Base-by-base conservation (phyloP, 345 rosid genomes). In the Hibiscus trionum region DNA sequence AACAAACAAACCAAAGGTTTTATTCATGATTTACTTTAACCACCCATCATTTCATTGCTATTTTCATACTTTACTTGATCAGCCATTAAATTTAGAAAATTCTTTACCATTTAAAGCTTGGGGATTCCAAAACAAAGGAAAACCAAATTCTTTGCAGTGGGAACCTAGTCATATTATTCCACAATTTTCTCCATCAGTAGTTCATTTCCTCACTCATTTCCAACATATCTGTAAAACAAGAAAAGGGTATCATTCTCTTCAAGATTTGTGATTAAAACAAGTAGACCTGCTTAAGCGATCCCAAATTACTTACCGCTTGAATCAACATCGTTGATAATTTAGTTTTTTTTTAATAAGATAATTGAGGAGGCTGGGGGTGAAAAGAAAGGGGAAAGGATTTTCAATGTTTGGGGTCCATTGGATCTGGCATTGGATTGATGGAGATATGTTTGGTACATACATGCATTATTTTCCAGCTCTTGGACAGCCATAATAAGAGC, bases 1-100 rank as follows among this genome's bases (percentile, higher is more conserved):
- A 56, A 56, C 10, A 15, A 19, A 17, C 60, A 75, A 72, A 66
- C 80, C 80, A 65, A 58, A 60, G 7, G 17, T 76, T 76, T 42
- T 74, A 0, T 47, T 78, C 73, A 61, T 62, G 42, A 39, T 35
- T 8, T 16, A 11, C 8, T n/a, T 61, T 61, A 16, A 15, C 11
- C 19, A 11, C 10, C 24, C 12, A 3, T 33, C 39, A 11, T 42
- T 21, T 27, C 57, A 3, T 47, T 31, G 37, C 39, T 66, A 66
- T 47, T 47, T 66, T 47, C 39, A 26, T 15, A 19, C 27, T 16
- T 53, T 6, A 11, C 62, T 47, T 15, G 58, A 26, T 24, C 42
- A 47, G 6, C 24, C 70, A 37, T 26, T 66, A 66, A 46, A 24
- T 46, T 66, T 66, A 24, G 70, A 46, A 66, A 26, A n/a, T 52